Conservation (phyloP, 495 filamentous ascomycete species). For the Tuber brumale region DNA sequence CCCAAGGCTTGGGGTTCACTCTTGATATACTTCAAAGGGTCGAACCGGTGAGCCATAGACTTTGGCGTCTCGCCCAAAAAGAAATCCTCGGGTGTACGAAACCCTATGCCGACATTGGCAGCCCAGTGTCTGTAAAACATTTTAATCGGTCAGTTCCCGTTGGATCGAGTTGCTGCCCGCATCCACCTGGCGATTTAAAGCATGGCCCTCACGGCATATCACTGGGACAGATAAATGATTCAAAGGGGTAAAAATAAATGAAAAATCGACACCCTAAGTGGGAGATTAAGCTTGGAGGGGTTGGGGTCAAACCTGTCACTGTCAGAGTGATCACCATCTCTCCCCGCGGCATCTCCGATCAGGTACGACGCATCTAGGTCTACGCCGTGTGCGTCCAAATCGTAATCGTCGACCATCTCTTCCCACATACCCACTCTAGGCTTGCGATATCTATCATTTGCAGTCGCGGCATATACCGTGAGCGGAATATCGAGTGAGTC, state of each 20-base stretch:
- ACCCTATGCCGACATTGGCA: conserved; percentile 69
- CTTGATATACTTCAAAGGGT: conserved; percentile 53
- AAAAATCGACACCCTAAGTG: conserved; percentile 13
- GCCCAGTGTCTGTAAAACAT: conserved; percentile 46
- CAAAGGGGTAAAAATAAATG: conserved; percentile 11
- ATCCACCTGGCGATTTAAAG: conserved; percentile 7
- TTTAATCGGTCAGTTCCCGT: conserved; percentile 1
- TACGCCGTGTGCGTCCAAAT: conserved; percentile 57
- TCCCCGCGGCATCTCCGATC: conserved; percentile 81
- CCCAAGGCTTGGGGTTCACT: background rate
- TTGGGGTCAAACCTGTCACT: conserved; percentile 59
- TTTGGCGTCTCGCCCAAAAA: conserved; percentile 62
- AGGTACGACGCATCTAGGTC: conserved; percentile 68
- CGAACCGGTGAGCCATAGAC: conserved; percentile 61
- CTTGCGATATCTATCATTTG: conserved; percentile 73
- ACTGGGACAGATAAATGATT: conserved; percentile 16
- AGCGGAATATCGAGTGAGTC: conserved; percentile 67
- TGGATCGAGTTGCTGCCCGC: conserved; percentile 11
- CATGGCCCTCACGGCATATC: conserved; percentile 22
- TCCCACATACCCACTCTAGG: conserved; percentile 85
- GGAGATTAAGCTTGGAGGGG: background rate
- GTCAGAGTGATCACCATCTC: conserved; percentile 63
- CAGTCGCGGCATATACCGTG: conserved; percentile 77
- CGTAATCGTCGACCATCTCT: conserved; percentile 68
- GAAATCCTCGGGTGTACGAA: conserved; percentile 84